phyloP scores from a whole-genome alignment of 1,139 yeast genomes.

The Dujonia santamariae region DNA sequence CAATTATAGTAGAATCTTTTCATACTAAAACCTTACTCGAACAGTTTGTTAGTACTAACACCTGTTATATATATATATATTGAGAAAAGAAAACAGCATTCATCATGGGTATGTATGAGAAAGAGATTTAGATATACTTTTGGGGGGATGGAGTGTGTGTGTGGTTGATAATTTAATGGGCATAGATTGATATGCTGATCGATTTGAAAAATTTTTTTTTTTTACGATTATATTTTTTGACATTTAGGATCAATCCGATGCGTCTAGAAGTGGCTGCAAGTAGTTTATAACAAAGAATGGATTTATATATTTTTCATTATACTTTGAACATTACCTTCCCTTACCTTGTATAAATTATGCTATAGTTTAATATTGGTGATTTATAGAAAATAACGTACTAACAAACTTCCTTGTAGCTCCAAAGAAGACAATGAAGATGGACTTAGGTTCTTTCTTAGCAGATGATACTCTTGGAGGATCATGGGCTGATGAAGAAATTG shows the following conservation, averaged over 20 bases:
- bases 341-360: too few species aligned
- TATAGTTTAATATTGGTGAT: too few species aligned
- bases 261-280: too few species aligned
- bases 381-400: constrained; percentile 10
- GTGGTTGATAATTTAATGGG: too few species aligned
- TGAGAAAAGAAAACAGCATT: not conserved
- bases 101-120: constrained; percentile 5
- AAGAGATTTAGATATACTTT: not conserved
- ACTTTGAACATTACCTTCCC: too few species aligned
- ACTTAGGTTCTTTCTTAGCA: constrained; percentile 49
- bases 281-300: too few species aligned
- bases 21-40: not conserved
- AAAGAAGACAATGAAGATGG: constrained; percentile 46
- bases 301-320: too few species aligned
- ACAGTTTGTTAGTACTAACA: not conserved
- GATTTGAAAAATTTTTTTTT: too few species aligned
- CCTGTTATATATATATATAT: constrained; percentile 2
- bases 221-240: too few species aligned
- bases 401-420: constrained; percentile 25
- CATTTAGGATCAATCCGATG: too few species aligned
- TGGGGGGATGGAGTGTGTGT: too few species aligned
- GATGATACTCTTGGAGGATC: constrained; percentile 48
- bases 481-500: constrained; percentile 63
- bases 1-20: not conserved
- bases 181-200: too few species aligned